phyloP scores from a whole-genome alignment of 2,329 filamentous ascomycete genomes.

The Exutisphaerella laricina region DNA sequence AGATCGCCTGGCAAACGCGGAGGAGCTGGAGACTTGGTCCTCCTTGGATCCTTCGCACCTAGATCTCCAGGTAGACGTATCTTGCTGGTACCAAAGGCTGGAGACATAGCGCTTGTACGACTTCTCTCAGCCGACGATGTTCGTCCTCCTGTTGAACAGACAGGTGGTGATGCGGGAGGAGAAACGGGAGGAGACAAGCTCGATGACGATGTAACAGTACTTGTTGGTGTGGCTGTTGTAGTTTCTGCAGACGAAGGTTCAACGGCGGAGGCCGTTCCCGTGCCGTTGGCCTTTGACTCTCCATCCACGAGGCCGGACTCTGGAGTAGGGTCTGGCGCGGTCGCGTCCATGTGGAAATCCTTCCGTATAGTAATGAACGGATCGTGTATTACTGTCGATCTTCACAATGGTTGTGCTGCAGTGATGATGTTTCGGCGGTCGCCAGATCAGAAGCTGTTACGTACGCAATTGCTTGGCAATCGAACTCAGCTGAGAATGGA shows the following conservation, averaged over 20 bases:
- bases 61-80: conserved; percentile 34
- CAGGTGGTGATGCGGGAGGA: conserved; percentile 25
- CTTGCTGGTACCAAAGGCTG: conserved; percentile 25
- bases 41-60: conserved; percentile 32
- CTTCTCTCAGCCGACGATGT: conserved; percentile 25
- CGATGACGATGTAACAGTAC: conserved; percentile 1
- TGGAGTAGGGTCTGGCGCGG: neutral
- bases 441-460: conserved; percentile 1
- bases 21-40: conserved; percentile 30
- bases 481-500: no score
- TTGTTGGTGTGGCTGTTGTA: neutral
- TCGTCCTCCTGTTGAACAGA: conserved; percentile 24
- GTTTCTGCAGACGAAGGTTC: conserved; percentile 8
- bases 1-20: conserved; percentile 28
- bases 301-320: conserved; percentile 3
- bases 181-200: conserved; percentile 22
- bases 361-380: no score
- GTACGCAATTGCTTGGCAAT: neutral
- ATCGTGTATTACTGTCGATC: no score
- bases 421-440: neutral
- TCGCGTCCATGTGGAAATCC: no score
- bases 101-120: conserved; percentile 28
- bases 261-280: conserved; percentile 1
- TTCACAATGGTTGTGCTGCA: no score
- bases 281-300: neutral